Percentiles rank a stretch among this genome's conserved stretches.
These are phyloP conservation scores for Leptodontidium sp. DNA, from an alignment of 2,329 filamentous ascomycete genomes.

Conservation along the genomic window DNA sequence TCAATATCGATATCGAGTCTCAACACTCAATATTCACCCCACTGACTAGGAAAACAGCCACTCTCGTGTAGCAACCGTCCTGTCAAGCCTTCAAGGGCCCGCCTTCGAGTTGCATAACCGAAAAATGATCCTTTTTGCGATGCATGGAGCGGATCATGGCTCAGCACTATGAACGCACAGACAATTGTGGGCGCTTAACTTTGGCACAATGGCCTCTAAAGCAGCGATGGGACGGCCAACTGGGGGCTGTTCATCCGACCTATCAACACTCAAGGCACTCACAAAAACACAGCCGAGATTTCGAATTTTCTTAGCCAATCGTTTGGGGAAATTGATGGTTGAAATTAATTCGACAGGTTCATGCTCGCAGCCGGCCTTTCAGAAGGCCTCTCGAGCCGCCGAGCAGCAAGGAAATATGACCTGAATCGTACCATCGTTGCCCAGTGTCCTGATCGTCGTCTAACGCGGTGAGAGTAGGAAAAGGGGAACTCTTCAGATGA, in stretches of 20 bases:
- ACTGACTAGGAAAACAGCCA: conserved; percentile 17
- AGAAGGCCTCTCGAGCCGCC: conserved; percentile 54
- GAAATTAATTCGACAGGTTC: conserved; percentile 36
- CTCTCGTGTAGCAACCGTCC: conserved; percentile 4
- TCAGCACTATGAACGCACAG: conserved; percentile 30
- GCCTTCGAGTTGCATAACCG: conserved; percentile 31
- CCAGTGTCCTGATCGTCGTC: conserved; percentile 7
- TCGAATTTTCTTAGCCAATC: conserved; percentile 41
- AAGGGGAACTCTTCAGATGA: conserved; percentile 6
- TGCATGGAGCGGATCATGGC: conserved; percentile 22
- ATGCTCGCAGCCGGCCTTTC: conserved; percentile 51
- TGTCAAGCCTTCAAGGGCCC: conserved; percentile 27
- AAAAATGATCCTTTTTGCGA: conserved; percentile 21
- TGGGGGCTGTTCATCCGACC: conserved; percentile 31
- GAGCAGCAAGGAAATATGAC: conserved; percentile 30
- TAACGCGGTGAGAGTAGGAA: conserved; percentile 11
- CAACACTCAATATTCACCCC: conserved; percentile 10
- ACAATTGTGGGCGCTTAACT: conserved; percentile 38
- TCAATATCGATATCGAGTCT: conserved; percentile 16
- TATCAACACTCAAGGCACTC: conserved; percentile 30
- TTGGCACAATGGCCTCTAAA: conserved; percentile 27
- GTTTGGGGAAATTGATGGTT: conserved; percentile 41
- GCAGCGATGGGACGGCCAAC: conserved; percentile 25
- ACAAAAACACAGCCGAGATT: conserved; percentile 28
- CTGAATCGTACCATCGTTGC: not conserved